A percentile compares a stretch with the other conserved stretches of the same genome.
Conservation (phyloP, 2,329 filamentous ascomycete genomes). For the Mycosphaerella arachidis region DNA sequence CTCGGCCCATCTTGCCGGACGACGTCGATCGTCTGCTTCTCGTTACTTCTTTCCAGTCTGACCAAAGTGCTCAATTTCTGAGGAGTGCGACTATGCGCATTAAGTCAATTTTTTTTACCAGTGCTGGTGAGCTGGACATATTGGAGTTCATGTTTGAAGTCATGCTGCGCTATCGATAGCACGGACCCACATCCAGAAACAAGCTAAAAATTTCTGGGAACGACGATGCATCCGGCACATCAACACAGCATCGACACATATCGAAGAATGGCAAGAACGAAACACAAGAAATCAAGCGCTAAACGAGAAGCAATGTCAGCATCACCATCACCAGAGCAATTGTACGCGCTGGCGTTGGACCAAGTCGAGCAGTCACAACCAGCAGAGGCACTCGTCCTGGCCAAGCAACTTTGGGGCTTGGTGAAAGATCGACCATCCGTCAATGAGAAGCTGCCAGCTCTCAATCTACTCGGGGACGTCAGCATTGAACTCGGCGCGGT, state of each 20-base stretch:
- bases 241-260: not conserved
- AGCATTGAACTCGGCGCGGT: slow-evolving; percentile 77
- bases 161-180: not conserved
- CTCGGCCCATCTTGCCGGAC: slow-evolving; percentile 46
- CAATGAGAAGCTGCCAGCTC: slow-evolving; percentile 54
- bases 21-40: not conserved
- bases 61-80: too few species aligned
- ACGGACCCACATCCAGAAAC: not conserved
- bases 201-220: not conserved
- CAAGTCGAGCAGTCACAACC: slow-evolving; percentile 57
- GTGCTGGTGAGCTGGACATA: too few species aligned
- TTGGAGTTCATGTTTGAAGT: too few species aligned
- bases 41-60: not conserved
- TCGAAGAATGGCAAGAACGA: slow-evolving; percentile 26
- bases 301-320: slow-evolving; percentile 35
- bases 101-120: too few species aligned
- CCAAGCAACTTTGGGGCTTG: slow-evolving; percentile 50
- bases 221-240: not conserved
- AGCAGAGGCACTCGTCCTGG: slow-evolving; percentile 53
- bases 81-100: not conserved
- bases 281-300: slow-evolving; percentile 41
- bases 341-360: slow-evolving; percentile 54
- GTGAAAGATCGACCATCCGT: slow-evolving; percentile 36
- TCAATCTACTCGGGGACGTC: slow-evolving; percentile 77
- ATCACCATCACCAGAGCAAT: slow-evolving; percentile 49